Conservation (phyloP, 2,329 filamentous ascomycete genomes). For the Xylaria sp. region DNA sequence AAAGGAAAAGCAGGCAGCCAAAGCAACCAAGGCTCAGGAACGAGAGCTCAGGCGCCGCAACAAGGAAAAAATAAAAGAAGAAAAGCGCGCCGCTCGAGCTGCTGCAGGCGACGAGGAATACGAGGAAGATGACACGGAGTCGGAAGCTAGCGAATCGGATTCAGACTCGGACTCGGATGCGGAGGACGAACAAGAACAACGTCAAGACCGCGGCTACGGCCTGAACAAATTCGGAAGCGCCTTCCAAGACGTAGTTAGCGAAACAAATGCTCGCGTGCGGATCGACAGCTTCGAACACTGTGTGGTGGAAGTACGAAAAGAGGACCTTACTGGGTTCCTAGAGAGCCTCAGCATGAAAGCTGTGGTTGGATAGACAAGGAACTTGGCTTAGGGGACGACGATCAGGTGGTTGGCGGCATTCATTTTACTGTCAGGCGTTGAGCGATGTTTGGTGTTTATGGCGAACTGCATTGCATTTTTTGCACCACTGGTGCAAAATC, state of each 20-base stretch:
- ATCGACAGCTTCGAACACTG: slow-evolving; percentile 98
- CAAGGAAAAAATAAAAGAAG: slow-evolving; percentile 69
- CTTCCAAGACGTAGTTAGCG: slow-evolving; percentile 92
- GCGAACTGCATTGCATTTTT: slow-evolving; percentile 30
- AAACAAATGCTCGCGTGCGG: slow-evolving; percentile 88
- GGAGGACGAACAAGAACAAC: slow-evolving; percentile 65
- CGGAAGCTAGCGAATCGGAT: slow-evolving; percentile 65
- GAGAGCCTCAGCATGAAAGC: slow-evolving; percentile 92
- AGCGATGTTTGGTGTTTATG: slow-evolving; percentile 34
- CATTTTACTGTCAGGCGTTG: slow-evolving; percentile 22
- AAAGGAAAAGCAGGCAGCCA: slow-evolving; percentile 71
- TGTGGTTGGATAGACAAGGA: slow-evolving; percentile 70
- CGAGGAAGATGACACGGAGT: slow-evolving; percentile 61
- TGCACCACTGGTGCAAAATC: slow-evolving; percentile 24
- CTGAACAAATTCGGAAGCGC: slow-evolving; percentile 92
- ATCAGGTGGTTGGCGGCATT: slow-evolving; percentile 13
- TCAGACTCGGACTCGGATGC: slow-evolving; percentile 58
- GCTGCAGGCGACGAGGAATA: slow-evolving; percentile 63
- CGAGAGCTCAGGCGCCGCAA: slow-evolving; percentile 68
- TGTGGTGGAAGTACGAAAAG: slow-evolving; percentile 97
- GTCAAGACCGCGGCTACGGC: slow-evolving; percentile 73
- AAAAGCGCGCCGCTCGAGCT: slow-evolving; percentile 69
- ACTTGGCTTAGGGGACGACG: slow-evolving; percentile 3
- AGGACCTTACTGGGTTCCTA: slow-evolving; percentile 89
- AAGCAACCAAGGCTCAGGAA: slow-evolving; percentile 70